A percentile compares a stretch with the other conserved stretches of the same genome.
Conservation (phyloP, 169 alveolate genomes). For the Eimeria nieschulzi region DNA sequence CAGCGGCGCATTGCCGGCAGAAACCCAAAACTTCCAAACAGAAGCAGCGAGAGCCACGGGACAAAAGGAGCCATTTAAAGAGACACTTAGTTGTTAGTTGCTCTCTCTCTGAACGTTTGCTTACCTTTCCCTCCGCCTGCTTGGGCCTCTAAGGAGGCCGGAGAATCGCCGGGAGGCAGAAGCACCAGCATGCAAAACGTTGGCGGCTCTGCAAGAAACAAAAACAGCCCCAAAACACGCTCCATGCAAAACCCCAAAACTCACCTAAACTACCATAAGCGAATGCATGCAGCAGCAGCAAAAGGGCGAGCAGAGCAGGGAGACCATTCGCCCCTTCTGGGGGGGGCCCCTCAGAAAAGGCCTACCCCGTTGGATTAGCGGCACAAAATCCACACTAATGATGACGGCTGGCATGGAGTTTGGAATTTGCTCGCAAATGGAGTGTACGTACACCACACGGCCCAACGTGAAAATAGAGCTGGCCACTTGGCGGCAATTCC, state of each 20-base stretch:
- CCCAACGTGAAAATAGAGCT: conserved; percentile 10
- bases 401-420: background rate
- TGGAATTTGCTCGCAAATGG: background rate
- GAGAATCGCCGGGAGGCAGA: conserved; percentile 24
- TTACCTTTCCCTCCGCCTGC: background rate
- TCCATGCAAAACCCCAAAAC: background rate
- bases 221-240: background rate
- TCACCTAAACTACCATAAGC: background rate
- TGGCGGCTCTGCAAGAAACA: conserved; percentile 21
- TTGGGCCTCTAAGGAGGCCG: background rate
- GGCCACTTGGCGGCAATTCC: conserved; percentile 21
- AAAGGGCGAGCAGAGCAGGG: background rate
- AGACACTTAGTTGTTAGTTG: background rate
- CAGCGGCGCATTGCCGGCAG: background rate
- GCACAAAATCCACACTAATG: conserved; percentile 14
- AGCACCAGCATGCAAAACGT: conserved; percentile 46
- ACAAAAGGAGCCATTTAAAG: background rate
- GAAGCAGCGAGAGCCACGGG: background rate
- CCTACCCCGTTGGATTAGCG: conserved; percentile 27
- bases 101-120: background rate
- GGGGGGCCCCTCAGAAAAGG: background rate
- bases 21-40: background rate
- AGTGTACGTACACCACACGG: conserved; percentile 42
- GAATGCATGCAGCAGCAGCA: background rate
- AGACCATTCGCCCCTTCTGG: background rate